These are phyloP conservation scores for Bassia scoparia DNA, from an alignment of 148 eudicot genomes.

Conservation along the genomic window DNA sequence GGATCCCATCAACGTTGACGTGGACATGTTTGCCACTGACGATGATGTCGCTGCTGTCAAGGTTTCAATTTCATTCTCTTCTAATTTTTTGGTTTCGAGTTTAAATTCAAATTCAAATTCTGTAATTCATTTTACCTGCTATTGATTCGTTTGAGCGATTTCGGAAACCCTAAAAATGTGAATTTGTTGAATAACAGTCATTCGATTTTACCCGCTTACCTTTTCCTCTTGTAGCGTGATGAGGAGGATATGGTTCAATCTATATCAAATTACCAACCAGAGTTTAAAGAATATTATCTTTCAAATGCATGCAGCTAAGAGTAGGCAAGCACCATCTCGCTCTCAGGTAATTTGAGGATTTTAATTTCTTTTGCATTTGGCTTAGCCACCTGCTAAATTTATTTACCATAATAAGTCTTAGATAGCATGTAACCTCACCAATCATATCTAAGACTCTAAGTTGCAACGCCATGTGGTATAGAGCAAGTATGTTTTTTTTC, in stretches of 20 bases:
- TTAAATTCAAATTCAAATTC: no score
- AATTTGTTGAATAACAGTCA: no score
- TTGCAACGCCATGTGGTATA: slow-evolving; percentile 11
- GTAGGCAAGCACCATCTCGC: slow-evolving; percentile 88
- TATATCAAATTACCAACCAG: slow-evolving; percentile 66
- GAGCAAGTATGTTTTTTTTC: slow-evolving; percentile 67
- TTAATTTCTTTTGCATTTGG: no score
- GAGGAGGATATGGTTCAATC: slow-evolving; percentile 87
- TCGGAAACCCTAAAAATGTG: no score
- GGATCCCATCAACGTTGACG: slow-evolving; percentile 39
- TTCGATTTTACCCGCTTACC: no score
- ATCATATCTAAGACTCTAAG: background rate
- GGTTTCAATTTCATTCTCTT: no score
- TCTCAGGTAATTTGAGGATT: slow-evolving; percentile 60
- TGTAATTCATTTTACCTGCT: no score
- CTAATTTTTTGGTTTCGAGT: no score
- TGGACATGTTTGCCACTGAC: slow-evolving; percentile 63
- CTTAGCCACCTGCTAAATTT: background rate
- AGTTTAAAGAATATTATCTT: slow-evolving; percentile 91
- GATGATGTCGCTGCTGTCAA: slow-evolving; percentile 79
- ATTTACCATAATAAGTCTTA: background rate
- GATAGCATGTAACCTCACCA: background rate
- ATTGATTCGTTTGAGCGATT: no score
- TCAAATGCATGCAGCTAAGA: slow-evolving; percentile 91
- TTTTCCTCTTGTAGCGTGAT: slow-evolving; percentile 66